Evolutionary conservation across 768 basidiomycete genomes (phyloP), one percentile per base, ranked within the genome.

Genomic region (Epithele typhae): DNA sequence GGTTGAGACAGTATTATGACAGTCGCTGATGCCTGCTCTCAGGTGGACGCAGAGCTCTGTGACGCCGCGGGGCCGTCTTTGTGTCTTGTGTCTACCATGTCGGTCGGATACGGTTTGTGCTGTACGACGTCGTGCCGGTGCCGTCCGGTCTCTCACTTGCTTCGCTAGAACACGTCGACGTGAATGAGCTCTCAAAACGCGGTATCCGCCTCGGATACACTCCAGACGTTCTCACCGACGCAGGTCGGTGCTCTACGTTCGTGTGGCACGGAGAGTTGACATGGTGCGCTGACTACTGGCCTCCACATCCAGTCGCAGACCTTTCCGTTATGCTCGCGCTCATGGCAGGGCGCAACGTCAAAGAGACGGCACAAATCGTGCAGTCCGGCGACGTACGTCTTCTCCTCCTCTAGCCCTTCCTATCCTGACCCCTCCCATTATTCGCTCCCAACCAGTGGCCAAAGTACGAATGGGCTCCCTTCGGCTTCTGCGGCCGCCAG

Each of bases 201-300:
- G 72, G 75, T 1, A 75, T 98, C 48, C 76, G 74, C 37, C 63
- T 97, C 5, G 96, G 96, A 6, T 91, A 92, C 64, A 98, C 94
- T 0, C 96, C 95, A 0, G 92, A 94, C 46, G 87, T 97, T 5
- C 75, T 99, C 14, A 94, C 87, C 4, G 91, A 92, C 58, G 92
- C 95, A 54, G 92, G 92, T 82, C 58, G 43, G n/a, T n/a, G n/a
- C n/a, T n/a, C n/a, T n/a, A n/a, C n/a, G n/a, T n/a, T n/a, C n/a
- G n/a, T n/a, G n/a, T n/a, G n/a, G n/a, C n/a, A n/a, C n/a, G n/a
- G 66, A 53, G 4, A 11, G 1, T 41, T n/a, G n/a, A n/a, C n/a
- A n/a, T n/a, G n/a, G n/a, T n/a, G n/a, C n/a, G n/a, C n/a, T n/a
- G n/a, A n/a, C n/a, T n/a, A n/a, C n/a, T n/a, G n/a, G n/a, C n/a